These are phyloP conservation scores for Rhynchosporium secalis DNA, from an alignment of 2,329 filamentous ascomycete genomes.

Conservation along the genomic window DNA sequence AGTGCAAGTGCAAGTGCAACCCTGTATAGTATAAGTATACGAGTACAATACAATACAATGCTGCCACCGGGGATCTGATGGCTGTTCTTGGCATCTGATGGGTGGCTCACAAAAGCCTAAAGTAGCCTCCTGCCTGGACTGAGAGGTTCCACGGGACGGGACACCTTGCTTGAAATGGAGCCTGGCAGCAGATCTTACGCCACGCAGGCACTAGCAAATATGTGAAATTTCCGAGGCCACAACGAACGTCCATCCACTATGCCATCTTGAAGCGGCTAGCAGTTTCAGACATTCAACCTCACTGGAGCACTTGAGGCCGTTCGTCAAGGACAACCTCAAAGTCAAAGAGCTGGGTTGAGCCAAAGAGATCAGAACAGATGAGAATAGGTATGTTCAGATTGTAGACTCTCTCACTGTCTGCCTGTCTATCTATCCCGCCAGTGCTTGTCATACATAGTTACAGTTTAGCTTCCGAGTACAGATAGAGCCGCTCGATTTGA, in stretches of 20 bases:
- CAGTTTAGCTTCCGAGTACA: conserved; percentile 1
- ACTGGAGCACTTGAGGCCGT: conserved; percentile 5
- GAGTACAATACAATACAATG: no score
- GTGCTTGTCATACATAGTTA: background rate
- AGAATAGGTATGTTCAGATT: background rate
- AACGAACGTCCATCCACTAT: conserved; percentile 19
- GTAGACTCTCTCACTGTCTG: background rate
- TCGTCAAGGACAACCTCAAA: conserved; percentile 3
- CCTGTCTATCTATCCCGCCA: background rate
- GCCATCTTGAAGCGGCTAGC: background rate
- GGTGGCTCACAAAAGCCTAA: conserved; percentile 8
- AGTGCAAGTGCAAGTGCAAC: no score
- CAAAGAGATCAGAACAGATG: background rate
- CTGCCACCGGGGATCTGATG: conserved; percentile 14
- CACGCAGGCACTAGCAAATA: conserved; percentile 11
- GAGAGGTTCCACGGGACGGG: conserved; percentile 7
- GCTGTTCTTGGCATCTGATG: conserved; percentile 16
- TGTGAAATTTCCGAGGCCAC: conserved; percentile 22
- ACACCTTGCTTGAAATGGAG: conserved; percentile 12
- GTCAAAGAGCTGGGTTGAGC: background rate
- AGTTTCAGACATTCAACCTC: conserved; percentile 23
- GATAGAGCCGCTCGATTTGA: conserved; percentile 3
- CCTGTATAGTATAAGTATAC: background rate
- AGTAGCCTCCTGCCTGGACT: conserved; percentile 7
- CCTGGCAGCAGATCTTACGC: conserved; percentile 3